Percentiles rank a stretch among this genome's conserved stretches.
These are phyloP conservation scores for Fusarium vanettenii DNA, from an alignment of 2,329 filamentous ascomycete species.

Conservation along the genomic window DNA sequence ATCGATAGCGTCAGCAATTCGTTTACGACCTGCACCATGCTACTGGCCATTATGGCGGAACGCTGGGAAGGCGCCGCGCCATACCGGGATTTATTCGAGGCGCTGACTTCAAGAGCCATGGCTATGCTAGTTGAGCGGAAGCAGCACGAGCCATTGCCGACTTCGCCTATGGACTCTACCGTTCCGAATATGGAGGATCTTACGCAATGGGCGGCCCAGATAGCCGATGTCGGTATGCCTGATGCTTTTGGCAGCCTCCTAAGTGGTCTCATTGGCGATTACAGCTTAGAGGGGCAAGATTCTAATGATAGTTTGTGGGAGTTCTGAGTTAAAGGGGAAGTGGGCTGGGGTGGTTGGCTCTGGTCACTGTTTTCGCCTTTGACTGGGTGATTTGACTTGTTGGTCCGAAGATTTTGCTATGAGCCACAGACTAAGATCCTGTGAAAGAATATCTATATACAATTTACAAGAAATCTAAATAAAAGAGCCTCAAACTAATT, in stretches of 20 bases:
- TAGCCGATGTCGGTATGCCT: neutral
- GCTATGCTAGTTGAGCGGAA: neutral
- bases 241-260: neutral
- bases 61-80: conserved; percentile 45
- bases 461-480: neutral
- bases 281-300: neutral
- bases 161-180: neutral
- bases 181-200: neutral
- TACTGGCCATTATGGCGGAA: conserved; percentile 47
- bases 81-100: conserved; percentile 50
- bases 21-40: conserved; percentile 45
- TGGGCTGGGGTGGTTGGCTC: neutral
- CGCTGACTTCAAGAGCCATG: conserved; percentile 15
- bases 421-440: neutral
- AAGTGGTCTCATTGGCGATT: neutral
- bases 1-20: conserved; percentile 39
- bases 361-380: neutral
- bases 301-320: neutral
- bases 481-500: neutral
- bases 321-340: neutral
- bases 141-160: neutral
- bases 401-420: neutral
- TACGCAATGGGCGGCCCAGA: neutral
- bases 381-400: neutral
- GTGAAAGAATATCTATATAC: neutral